phyloP scores from a whole-genome alignment of 345 rosid species.

The Noccaea bulbosa region DNA sequence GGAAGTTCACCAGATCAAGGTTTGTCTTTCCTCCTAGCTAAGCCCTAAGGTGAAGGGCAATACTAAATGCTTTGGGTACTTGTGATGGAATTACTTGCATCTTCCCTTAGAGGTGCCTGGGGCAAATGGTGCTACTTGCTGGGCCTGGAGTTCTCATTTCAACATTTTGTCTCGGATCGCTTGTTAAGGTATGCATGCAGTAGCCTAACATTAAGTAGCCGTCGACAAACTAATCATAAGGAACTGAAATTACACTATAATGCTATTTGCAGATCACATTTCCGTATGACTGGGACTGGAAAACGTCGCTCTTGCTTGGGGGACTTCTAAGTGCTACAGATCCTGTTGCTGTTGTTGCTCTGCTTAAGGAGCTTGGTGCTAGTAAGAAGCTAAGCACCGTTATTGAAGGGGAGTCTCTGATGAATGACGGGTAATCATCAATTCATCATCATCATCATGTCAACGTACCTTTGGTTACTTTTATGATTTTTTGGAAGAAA shows the following conservation, averaged over 20 bases:
- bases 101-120: constrained; percentile 66
- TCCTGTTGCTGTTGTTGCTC: constrained; percentile 98
- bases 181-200: constrained; percentile 73
- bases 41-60: not conserved
- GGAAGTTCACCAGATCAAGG: constrained; percentile 98
- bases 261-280: constrained; percentile 65
- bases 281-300: constrained; percentile 95
- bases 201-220: not conserved
- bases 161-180: constrained; percentile 73
- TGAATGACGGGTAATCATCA: constrained; percentile 90
- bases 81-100: constrained; percentile 12
- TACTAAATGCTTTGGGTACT: constrained; percentile 4
- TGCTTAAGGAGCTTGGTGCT: constrained; percentile 95
- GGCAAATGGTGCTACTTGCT: constrained; percentile 92
- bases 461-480: not conserved
- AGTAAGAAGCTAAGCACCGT: constrained; percentile 93
- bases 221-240: not conserved
- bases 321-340: constrained; percentile 98
- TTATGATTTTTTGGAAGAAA: not conserved
- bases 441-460: not conserved
- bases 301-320: constrained; percentile 86
- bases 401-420: constrained; percentile 96
- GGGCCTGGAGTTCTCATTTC: constrained; percentile 96
- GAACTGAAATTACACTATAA: not conserved
- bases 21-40: constrained; percentile 35